phyloP scores from a whole-genome alignment of 768 basidiomycete genomes.

The Trametes cinnabarina region DNA sequence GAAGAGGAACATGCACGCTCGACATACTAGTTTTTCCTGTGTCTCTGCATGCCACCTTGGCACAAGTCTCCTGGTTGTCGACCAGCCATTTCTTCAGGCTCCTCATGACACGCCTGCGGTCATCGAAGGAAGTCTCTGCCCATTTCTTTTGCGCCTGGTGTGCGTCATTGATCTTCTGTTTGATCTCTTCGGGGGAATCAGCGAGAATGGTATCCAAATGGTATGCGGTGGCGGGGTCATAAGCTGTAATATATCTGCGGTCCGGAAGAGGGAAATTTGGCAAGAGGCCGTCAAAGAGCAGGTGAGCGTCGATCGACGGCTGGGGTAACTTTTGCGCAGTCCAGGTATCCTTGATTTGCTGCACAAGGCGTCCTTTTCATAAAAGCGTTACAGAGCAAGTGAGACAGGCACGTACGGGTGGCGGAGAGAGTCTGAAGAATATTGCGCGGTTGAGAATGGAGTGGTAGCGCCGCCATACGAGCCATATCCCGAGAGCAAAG shows the following conservation, averaged over 20 bases:
- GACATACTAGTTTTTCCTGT: slow-evolving; percentile 90
- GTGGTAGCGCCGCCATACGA: slow-evolving; percentile 73
- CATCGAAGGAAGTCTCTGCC: slow-evolving; percentile 70
- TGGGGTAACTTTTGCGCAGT: slow-evolving; percentile 51
- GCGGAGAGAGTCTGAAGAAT: slow-evolving; percentile 57
- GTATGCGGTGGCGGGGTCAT: slow-evolving; percentile 84
- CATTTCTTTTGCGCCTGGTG: slow-evolving; percentile 67
- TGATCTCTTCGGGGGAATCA: slow-evolving; percentile 70
- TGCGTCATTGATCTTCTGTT: slow-evolving; percentile 65
- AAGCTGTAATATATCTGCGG: slow-evolving; percentile 81
- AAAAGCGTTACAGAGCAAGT: neutral
- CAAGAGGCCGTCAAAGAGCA: slow-evolving; percentile 50
- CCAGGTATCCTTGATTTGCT: slow-evolving; percentile 48
- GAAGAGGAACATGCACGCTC: neutral
- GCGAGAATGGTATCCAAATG: slow-evolving; percentile 79
- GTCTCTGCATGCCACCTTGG: slow-evolving; percentile 86
- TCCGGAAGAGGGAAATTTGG: slow-evolving; percentile 45
- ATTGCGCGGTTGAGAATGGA: slow-evolving; percentile 72
- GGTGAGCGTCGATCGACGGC: slow-evolving; percentile 66
- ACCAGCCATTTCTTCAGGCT: slow-evolving; percentile 92
- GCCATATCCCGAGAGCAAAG: slow-evolving; percentile 76
- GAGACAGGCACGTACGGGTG: slow-evolving; percentile 47
- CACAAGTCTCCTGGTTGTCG: slow-evolving; percentile 84
- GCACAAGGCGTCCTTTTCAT: neutral
- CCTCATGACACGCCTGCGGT: slow-evolving; percentile 79